phyloP scores from a whole-genome alignment of 129 eudicot species.

The Tagetes patula region DNA sequence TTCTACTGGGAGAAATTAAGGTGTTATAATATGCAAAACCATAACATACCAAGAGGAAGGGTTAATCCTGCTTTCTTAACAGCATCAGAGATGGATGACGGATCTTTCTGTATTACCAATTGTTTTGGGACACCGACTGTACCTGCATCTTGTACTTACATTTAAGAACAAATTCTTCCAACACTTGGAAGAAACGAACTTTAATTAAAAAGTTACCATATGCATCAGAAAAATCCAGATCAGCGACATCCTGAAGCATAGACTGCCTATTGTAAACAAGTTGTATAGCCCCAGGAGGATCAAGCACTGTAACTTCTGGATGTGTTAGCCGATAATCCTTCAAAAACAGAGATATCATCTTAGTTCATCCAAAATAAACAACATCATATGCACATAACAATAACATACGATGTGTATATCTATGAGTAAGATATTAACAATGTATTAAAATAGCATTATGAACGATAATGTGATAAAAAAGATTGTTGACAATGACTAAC shows the following conservation, averaged over 20 bases:
- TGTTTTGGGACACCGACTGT: conserved; percentile 86
- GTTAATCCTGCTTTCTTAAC: conserved; percentile 71
- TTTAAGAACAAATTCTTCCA: conserved; percentile 11
- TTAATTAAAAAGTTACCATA: conserved; percentile 48
- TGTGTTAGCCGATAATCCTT: conserved; percentile 79
- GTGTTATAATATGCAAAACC: not conserved
- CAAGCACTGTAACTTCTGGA: conserved; percentile 96
- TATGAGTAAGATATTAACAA: not conserved
- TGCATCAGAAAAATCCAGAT: conserved; percentile 66
- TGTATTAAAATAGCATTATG: not conserved
- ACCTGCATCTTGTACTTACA: conserved; percentile 47
- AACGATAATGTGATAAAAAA: not conserved
- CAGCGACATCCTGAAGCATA: conserved; percentile 94
- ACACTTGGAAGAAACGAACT: not conserved
- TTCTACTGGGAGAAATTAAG: conserved; percentile 1
- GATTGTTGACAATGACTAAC: conserved; percentile 40
- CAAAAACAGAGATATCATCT: conserved; percentile 17
- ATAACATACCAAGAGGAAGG: conserved; percentile 76
- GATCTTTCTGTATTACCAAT: conserved; percentile 80
- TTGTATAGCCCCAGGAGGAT: conserved; percentile 93
- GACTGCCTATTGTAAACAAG: conserved; percentile 87
- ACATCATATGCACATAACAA: not conserved
- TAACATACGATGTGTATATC: not conserved
- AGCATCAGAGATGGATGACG: conserved; percentile 74
- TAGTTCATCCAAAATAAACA: not conserved